phyloP scores from a whole-genome alignment of 2,329 filamentous ascomycete genomes.

The Sporothrix curviconia region DNA sequence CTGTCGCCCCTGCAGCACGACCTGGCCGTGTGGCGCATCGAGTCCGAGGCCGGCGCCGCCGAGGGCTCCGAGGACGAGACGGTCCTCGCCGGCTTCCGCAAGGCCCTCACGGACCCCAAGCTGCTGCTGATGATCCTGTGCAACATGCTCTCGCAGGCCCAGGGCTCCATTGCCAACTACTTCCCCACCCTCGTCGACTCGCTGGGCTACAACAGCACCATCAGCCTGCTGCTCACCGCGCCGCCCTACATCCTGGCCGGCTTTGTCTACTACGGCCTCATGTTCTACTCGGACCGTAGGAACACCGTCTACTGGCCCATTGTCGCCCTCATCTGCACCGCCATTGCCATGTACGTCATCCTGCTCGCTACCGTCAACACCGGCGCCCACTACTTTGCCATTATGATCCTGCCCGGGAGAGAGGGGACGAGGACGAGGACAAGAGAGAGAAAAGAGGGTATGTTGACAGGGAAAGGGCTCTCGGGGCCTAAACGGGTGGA shows the following conservation, averaged over 20 bases:
- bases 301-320: slow-evolving; percentile 32
- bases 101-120: slow-evolving; percentile 13
- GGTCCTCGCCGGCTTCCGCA: slow-evolving; percentile 17
- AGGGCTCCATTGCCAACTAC: slow-evolving; percentile 30
- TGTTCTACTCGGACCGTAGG: slow-evolving; percentile 28
- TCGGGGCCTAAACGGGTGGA: no score
- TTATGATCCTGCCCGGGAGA: slow-evolving; percentile 38
- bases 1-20: slow-evolving; percentile 25
- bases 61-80: slow-evolving; percentile 31
- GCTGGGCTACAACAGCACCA: slow-evolving; percentile 30
- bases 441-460: neutral
- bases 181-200: slow-evolving; percentile 29
- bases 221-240: slow-evolving; percentile 39
- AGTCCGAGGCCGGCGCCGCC: slow-evolving; percentile 31
- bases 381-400: slow-evolving; percentile 35
- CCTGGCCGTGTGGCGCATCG: slow-evolving; percentile 29
- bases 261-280: slow-evolving; percentile 28
- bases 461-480: no score
- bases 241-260: slow-evolving; percentile 39
- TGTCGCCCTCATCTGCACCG: slow-evolving; percentile 28
- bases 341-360: slow-evolving; percentile 33
- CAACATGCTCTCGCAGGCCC: slow-evolving; percentile 28
- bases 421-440: no score
- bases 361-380: slow-evolving; percentile 31
- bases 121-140: slow-evolving; percentile 18